phyloP scores from a whole-genome alignment of 1,139 yeast genomes.

The Candida albicans region DNA sequence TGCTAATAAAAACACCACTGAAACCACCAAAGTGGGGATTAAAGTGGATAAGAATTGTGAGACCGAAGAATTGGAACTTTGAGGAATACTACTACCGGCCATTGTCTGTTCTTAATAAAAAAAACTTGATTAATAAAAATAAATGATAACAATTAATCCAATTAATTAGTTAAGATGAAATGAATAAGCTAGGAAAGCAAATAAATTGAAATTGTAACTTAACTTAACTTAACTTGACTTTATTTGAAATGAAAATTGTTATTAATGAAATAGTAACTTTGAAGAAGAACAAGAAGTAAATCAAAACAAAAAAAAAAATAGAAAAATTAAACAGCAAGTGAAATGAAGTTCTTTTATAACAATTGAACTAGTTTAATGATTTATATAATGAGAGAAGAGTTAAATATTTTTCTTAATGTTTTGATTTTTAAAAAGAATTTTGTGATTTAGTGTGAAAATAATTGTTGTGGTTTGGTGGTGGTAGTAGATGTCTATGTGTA shows the following conservation, averaged over 20 bases:
- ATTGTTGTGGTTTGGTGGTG: too few relatives aligned
- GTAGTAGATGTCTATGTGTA: too few relatives aligned
- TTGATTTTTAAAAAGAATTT: too few relatives aligned
- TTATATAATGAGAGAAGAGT: too few relatives aligned
- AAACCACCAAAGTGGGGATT: conserved; percentile 47
- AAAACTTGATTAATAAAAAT: neutral
- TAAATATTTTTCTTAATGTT: too few relatives aligned
- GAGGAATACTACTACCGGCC: conserved; percentile 5
- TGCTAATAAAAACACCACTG: conserved; percentile 51
- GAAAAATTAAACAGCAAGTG: neutral
- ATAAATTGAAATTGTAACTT: neutral
- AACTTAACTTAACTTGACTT: too few relatives aligned
- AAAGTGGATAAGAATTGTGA: conserved; percentile 43
- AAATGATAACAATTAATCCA: neutral
- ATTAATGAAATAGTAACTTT: neutral
- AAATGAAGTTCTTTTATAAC: too few relatives aligned
- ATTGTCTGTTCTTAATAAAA: conserved; percentile 1
- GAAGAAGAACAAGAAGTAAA: neutral
- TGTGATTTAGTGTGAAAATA: too few relatives aligned
- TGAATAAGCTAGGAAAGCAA: neutral
- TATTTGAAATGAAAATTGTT: too few relatives aligned
- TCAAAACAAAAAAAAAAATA: neutral
- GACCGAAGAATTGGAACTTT: conserved; percentile 19
- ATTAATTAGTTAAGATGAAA: neutral
- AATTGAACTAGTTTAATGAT: too few relatives aligned